Conservation (phyloP, 2,329 filamentous ascomycete genomes). For the Orbilia quercus region DNA sequence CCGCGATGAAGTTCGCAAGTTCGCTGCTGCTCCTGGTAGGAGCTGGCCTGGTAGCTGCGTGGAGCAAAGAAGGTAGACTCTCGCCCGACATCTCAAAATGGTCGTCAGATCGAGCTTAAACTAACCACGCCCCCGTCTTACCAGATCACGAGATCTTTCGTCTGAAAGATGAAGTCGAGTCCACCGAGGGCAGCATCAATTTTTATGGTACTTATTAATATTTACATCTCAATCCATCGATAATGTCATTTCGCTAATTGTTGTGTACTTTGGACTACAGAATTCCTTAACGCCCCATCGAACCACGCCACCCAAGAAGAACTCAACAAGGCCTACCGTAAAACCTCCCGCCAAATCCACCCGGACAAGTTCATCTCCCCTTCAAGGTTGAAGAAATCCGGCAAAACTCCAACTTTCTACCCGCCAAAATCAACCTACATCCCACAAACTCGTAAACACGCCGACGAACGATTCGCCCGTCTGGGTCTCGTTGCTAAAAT, state of each 20-base stretch:
- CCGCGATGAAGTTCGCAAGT: conserved; percentile 54
- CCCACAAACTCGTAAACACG: conserved; percentile 80
- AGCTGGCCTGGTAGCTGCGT: conserved; percentile 76
- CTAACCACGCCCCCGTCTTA: conserved; percentile 12
- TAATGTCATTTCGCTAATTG: conserved; percentile 5
- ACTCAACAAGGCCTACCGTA: conserved; percentile 92
- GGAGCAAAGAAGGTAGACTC: conserved; percentile 85
- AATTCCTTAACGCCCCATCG: conserved; percentile 80
- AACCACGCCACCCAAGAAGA: conserved; percentile 82
- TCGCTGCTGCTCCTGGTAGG: conserved; percentile 76
- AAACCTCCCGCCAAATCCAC: conserved; percentile 83
- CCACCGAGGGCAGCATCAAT: conserved; percentile 79
- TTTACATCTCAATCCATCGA: neutral
- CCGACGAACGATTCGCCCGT: conserved; percentile 83
- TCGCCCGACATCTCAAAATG: neutral
- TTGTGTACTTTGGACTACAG: conserved; percentile 61
- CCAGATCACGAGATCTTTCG: conserved; percentile 98
- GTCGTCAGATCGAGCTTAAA: neutral
- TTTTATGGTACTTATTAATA: conserved; percentile 75
- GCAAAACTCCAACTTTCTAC: conserved; percentile 67
- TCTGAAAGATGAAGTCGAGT: conserved; percentile 83
- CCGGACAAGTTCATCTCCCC: conserved; percentile 92
- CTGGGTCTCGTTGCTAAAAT: conserved; percentile 87
- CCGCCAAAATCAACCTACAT: conserved; percentile 74
- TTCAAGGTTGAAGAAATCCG: conserved; percentile 27